Evolutionary conservation across 1,139 yeast species (phyloP).

Genomic region (Torulaspora pretoriensis): DNA sequence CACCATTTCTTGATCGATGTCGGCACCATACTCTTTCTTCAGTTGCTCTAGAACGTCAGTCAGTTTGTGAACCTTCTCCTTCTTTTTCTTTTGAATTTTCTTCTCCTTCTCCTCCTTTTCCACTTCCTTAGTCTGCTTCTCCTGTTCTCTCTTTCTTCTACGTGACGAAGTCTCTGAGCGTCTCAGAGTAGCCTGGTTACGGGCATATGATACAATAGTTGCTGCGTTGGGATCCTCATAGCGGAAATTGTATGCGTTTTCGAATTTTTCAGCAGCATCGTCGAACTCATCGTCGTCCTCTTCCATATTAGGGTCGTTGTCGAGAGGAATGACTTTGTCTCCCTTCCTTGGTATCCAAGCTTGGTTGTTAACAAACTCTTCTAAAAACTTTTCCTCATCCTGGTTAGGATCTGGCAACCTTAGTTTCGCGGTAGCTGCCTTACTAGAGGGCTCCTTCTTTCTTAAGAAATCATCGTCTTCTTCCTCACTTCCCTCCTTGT

Average conservation of each 20-base stretch:
- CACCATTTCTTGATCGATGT: slow-evolving; percentile 55
- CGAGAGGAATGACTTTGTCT: slow-evolving; percentile 52
- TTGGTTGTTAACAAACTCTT: slow-evolving; percentile 65
- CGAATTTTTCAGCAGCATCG: slow-evolving; percentile 86
- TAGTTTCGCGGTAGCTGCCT: slow-evolving; percentile 30
- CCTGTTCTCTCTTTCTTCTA: slow-evolving; percentile 75
- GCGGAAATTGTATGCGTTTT: slow-evolving; percentile 89
- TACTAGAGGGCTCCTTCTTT: slow-evolving; percentile 47
- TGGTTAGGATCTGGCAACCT: slow-evolving; percentile 63
- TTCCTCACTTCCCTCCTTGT: slow-evolving; percentile 42
- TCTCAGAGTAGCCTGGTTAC: slow-evolving; percentile 89
- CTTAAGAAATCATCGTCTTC: slow-evolving; percentile 56
- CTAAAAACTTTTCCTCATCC: slow-evolving; percentile 64
- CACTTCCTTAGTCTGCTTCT: slow-evolving; percentile 50
- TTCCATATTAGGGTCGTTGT: slow-evolving; percentile 41
- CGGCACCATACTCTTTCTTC: slow-evolving; percentile 79
- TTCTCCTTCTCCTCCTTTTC: slow-evolving; percentile 56
- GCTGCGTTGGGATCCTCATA: slow-evolving; percentile 89
- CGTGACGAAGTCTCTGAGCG: slow-evolving; percentile 71
- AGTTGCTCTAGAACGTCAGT: slow-evolving; percentile 72
- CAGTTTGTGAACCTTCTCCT: slow-evolving; percentile 69
- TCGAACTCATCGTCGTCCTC: slow-evolving; percentile 78
- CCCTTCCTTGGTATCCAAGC: slow-evolving; percentile 82
- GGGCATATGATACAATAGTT: slow-evolving; percentile 93
- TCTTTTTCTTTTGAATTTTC: slow-evolving; percentile 67